Evolutionary conservation across 371 early-diverging fungal genomes (phyloP).

Genomic region (Saksenaea vasiformis): DNA sequence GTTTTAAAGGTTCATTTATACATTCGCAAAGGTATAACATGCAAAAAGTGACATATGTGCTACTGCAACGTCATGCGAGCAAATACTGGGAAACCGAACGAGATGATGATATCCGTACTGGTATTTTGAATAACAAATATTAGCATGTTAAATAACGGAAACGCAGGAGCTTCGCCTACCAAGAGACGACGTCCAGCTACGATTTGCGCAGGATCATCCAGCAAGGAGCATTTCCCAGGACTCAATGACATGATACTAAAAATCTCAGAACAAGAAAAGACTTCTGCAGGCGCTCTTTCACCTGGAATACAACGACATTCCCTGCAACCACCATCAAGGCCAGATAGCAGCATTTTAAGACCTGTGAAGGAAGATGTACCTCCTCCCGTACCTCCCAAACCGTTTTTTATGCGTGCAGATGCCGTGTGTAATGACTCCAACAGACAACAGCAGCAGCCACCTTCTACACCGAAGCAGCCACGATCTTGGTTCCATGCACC

Average conservation of each 20-base stretch:
- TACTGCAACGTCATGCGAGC: conserved; percentile 47
- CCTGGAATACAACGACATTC: conserved; percentile 23
- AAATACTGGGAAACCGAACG: conserved; percentile 48
- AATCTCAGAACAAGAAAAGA: conserved; percentile 30
- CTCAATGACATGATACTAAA: conserved; percentile 42
- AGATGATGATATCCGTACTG: conserved; percentile 39
- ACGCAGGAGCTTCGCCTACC: conserved; percentile 25
- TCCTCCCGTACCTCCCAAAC: conserved; percentile 50
- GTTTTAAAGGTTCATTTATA: background rate
- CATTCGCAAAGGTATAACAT: conserved; percentile 41
- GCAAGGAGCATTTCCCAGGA: conserved; percentile 36
- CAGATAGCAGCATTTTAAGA: background rate
- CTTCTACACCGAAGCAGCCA: conserved; percentile 13
- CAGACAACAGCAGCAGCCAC: conserved; percentile 13
- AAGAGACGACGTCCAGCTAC: conserved; percentile 48
- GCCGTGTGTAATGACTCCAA: conserved; percentile 15
- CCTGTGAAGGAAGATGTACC: conserved; percentile 20
- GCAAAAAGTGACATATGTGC: conserved; percentile 54
- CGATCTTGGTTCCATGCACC: conserved; percentile 6
- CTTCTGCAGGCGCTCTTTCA: conserved; percentile 8
- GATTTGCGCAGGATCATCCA: conserved; percentile 39
- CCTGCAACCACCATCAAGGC: conserved; percentile 8
- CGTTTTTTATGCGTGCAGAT: conserved; percentile 37
- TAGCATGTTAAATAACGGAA: background rate
- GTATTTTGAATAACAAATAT: conserved; percentile 12